These are phyloP conservation scores for Aspergillus cristatus DNA, from an alignment of 495 filamentous ascomycete species.

Conservation along the genomic window DNA sequence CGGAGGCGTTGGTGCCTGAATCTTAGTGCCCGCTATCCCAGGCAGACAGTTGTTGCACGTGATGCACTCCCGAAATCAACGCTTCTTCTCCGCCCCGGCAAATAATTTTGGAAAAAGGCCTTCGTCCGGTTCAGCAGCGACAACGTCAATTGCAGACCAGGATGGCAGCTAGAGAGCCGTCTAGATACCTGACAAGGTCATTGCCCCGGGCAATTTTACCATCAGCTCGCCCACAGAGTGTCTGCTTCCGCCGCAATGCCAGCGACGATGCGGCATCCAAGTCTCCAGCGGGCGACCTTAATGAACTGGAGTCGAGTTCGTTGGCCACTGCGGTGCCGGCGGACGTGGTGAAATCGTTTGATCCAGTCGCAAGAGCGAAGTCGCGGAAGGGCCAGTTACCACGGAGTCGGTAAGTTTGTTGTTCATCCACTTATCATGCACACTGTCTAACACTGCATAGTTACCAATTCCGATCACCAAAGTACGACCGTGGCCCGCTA, in stretches of 20 bases:
- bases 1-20: constrained; percentile 3
- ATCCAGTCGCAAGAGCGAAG: constrained; percentile 47
- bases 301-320: constrained; percentile 30
- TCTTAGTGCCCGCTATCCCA: too few relatives aligned
- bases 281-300: constrained; percentile 18
- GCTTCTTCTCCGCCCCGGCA: constrained; percentile 14
- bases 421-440: neutral
- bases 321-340: constrained; percentile 17
- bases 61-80: constrained; percentile 9
- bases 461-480: constrained; percentile 87
- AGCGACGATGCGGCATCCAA: constrained; percentile 33
- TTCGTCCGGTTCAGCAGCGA: constrained; percentile 7
- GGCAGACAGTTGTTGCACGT: too few relatives aligned
- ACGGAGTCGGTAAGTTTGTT: constrained; percentile 50
- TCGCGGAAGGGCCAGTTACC: constrained; percentile 49
- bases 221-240: constrained; percentile 24
- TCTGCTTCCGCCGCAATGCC: constrained; percentile 37
- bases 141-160: constrained; percentile 11
- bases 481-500: constrained; percentile 86
- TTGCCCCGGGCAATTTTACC: constrained; percentile 28
- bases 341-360: constrained; percentile 35
- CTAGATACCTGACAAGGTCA: constrained; percentile 34
- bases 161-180: constrained; percentile 37
- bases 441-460: constrained; percentile 31
- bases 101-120: constrained; percentile 28